These are phyloP conservation scores for Tricholoma sp. DNA, from an alignment of 768 basidiomycete genomes.

Conservation along the genomic window DNA sequence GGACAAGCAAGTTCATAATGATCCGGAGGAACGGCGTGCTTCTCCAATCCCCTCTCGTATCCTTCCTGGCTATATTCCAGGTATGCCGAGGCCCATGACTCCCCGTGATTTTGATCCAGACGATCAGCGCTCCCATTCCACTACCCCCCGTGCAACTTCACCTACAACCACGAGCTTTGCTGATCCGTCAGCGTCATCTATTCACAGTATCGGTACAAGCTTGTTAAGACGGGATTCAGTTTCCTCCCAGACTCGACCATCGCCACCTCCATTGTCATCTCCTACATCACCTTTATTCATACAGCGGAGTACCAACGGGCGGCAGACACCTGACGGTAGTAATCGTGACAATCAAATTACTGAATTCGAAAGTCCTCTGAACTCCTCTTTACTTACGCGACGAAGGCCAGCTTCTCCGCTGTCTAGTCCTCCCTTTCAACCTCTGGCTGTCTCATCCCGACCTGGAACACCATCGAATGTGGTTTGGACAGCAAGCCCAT, in stretches of 20 bases:
- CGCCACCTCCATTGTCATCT: conserved; percentile 43
- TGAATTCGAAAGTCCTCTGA: conserved; percentile 41
- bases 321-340: conserved; percentile 55
- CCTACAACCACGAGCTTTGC: conserved; percentile 38
- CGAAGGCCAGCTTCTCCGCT: conserved; percentile 73
- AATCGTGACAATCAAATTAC: conserved; percentile 29
- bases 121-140: conserved; percentile 64
- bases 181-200: conserved; percentile 26
- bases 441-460: conserved; percentile 57
- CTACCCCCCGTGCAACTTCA: conserved; percentile 77
- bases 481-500: conserved; percentile 52
- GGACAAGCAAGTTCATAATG: conserved; percentile 46
- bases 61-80: conserved; percentile 81
- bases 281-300: conserved; percentile 49
- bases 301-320: conserved; percentile 58
- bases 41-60: conserved; percentile 61
- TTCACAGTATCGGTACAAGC: conserved; percentile 30
- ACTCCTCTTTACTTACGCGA: conserved; percentile 49
- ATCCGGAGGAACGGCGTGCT: conserved; percentile 46
- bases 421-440: conserved; percentile 54
- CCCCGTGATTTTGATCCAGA: conserved; percentile 76
- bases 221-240: conserved; percentile 52
- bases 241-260: conserved; percentile 44
- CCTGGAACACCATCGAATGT: conserved; percentile 70
- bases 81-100: conserved; percentile 89